These are phyloP conservation scores for Quercus glauca DNA, from an alignment of 306 rosid genomes.

Conservation along the genomic window DNA sequence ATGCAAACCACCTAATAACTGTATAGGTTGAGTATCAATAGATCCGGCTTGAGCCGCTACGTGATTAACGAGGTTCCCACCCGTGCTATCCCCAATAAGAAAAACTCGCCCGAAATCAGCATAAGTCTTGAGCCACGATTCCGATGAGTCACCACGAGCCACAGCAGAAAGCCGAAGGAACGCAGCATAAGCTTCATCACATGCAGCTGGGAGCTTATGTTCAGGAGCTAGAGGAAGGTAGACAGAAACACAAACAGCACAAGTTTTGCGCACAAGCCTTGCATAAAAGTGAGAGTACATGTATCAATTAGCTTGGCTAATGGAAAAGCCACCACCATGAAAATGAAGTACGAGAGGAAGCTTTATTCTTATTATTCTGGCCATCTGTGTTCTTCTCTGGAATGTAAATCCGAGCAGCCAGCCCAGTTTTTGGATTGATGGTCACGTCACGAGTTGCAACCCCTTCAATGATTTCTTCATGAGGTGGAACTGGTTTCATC, in stretches of 20 bases:
- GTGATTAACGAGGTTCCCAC: neutral
- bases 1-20: neutral
- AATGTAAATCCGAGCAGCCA: neutral
- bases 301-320: slow-evolving; percentile 10
- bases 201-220: slow-evolving; percentile 6
- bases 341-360: slow-evolving; percentile 2
- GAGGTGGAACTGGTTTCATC: neutral
- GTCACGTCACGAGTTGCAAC: slow-evolving; percentile 4
- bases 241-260: neutral
- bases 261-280: neutral
- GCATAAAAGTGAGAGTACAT: neutral
- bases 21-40: neutral
- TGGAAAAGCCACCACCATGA: slow-evolving; percentile 8
- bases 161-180: too few species aligned
- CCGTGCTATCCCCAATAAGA: neutral
- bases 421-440: neutral
- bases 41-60: neutral
- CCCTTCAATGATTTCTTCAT: neutral
- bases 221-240: slow-evolving; percentile 12
- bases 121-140: neutral
- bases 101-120: neutral
- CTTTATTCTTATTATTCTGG: neutral
- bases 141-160: neutral
- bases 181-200: neutral
- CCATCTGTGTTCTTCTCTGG: neutral